A percentile compares a stretch with the other conserved stretches of the same genome.
These are phyloP conservation scores for Phanerodontia chrysosporium DNA, from an alignment of 768 basidiomycete genomes.

Conservation along the genomic window DNA sequence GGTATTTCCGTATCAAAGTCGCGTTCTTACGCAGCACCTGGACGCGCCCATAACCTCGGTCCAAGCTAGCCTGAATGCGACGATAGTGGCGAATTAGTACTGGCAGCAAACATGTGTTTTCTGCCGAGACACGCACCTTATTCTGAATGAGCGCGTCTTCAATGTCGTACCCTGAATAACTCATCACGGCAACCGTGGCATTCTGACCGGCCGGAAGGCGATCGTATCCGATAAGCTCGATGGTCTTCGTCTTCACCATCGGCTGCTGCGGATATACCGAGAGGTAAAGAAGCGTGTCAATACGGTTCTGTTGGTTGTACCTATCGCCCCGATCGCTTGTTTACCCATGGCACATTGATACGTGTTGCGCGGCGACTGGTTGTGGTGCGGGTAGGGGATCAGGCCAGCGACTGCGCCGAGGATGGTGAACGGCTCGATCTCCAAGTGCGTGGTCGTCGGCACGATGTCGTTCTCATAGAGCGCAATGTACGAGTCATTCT, in stretches of 20 bases:
- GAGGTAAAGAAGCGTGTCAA: conserved; percentile 96
- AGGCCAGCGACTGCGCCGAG: conserved; percentile 97
- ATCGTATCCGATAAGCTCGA: conserved; percentile 95
- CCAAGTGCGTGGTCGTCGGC: conserved; percentile 84
- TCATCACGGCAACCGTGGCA: conserved; percentile 98
- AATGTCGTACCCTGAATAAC: conserved; percentile 98
- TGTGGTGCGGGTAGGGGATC: conserved; percentile 99
- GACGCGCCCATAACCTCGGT: conserved; percentile 96
- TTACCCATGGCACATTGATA: conserved; percentile 99
- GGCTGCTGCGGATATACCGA: conserved; percentile 98
- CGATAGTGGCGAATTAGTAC: not conserved
- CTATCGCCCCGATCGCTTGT: conserved; percentile 98
- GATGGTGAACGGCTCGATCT: conserved; percentile 97
- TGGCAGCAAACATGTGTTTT: too few relatives aligned
- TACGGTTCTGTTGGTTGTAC: conserved; percentile 95
- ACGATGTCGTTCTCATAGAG: conserved; percentile 88
- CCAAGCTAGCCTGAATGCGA: conserved; percentile 75
- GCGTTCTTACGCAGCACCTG: conserved; percentile 96
- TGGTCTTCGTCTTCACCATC: conserved; percentile 99
- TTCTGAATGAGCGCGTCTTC: conserved; percentile 98
- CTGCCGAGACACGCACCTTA: conserved; percentile 58
- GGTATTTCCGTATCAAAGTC: conserved; percentile 91
- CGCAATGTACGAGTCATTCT: conserved; percentile 96
- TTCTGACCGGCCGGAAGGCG: conserved; percentile 97
- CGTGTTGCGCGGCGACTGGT: conserved; percentile 98